Conservation (phyloP, 176 grass and related monocot species). For the Phoenix roebelenii region DNA sequence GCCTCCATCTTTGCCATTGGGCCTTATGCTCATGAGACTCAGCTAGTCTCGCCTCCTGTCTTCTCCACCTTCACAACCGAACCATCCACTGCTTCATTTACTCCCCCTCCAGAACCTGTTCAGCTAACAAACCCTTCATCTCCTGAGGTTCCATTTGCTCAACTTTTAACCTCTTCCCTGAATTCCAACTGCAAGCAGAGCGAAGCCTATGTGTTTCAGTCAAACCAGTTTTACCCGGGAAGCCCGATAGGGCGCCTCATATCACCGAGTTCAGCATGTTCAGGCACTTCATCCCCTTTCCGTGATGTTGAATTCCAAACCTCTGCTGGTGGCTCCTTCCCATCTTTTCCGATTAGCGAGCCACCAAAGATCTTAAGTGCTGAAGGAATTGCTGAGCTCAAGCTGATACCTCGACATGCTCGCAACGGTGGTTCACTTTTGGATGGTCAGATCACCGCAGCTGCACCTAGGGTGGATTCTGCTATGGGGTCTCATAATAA, state of each 20-base stretch:
- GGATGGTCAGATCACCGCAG: slow-evolving; percentile 60
- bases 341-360: slow-evolving; percentile 43
- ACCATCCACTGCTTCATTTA: slow-evolving; percentile 89
- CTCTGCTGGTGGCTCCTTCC: slow-evolving; percentile 19
- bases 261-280: slow-evolving; percentile 67
- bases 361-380: slow-evolving; percentile 66
- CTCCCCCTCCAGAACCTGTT: slow-evolving; percentile 82
- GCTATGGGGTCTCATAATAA: slow-evolving; percentile 38
- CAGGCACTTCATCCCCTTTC: slow-evolving; percentile 67
- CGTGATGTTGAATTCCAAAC: slow-evolving; percentile 39
- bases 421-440: slow-evolving; percentile 60
- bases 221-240: slow-evolving; percentile 63
- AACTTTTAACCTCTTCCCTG: slow-evolving; percentile 62
- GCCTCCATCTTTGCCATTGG: slow-evolving; percentile 78
- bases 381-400: slow-evolving; percentile 49
- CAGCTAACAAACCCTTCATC: slow-evolving; percentile 92
- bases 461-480: slow-evolving; percentile 55
- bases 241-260: slow-evolving; percentile 62
- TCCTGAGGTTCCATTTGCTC: slow-evolving; percentile 93
- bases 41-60: slow-evolving; percentile 77
- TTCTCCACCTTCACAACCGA: slow-evolving; percentile 95
- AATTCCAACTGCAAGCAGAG: slow-evolving; percentile 37
- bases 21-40: slow-evolving; percentile 94
- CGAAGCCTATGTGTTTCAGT: slow-evolving; percentile 38
- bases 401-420: slow-evolving; percentile 57